Percentiles rank a stretch among this genome's conserved stretches.
Evolutionary conservation across 352 stramenopile species (phyloP).

Genomic region (Saprolegnia diclina): DNA sequence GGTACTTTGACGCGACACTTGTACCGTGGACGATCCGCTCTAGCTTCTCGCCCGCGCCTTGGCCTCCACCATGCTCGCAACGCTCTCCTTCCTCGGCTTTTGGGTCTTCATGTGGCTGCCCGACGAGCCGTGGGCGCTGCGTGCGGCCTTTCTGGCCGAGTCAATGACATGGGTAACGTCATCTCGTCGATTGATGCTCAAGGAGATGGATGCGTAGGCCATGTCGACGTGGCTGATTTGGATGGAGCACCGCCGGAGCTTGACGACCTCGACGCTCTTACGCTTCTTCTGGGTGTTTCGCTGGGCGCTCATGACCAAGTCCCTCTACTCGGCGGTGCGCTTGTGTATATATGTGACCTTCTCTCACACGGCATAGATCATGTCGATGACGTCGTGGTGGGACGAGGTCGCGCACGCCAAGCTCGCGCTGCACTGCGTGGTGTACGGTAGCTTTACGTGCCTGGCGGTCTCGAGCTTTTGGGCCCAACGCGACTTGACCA

Average conservation of each 20-base stretch:
- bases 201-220: background rate
- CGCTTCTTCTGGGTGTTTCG: constrained; percentile 11
- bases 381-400: too few species aligned
- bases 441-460: background rate
- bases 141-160: background rate
- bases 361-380: too few species aligned
- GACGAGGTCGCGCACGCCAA: background rate
- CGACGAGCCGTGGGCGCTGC: background rate
- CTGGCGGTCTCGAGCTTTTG: background rate
- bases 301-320: background rate
- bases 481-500: background rate
- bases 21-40: background rate
- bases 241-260: constrained; percentile 12
- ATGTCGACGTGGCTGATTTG: constrained; percentile 9
- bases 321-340: background rate
- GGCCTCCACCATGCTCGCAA: background rate
- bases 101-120: background rate
- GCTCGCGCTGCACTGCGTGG: background rate
- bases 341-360: too few species aligned
- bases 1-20: background rate
- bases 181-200: too few species aligned
- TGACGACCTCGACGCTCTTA: background rate
- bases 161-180: background rate
- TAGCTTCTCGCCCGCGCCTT: background rate
- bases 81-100: background rate